These are phyloP conservation scores for Pseudopyricularia cyperi DNA, from an alignment of 2,329 filamentous ascomycete species.

Conservation along the genomic window DNA sequence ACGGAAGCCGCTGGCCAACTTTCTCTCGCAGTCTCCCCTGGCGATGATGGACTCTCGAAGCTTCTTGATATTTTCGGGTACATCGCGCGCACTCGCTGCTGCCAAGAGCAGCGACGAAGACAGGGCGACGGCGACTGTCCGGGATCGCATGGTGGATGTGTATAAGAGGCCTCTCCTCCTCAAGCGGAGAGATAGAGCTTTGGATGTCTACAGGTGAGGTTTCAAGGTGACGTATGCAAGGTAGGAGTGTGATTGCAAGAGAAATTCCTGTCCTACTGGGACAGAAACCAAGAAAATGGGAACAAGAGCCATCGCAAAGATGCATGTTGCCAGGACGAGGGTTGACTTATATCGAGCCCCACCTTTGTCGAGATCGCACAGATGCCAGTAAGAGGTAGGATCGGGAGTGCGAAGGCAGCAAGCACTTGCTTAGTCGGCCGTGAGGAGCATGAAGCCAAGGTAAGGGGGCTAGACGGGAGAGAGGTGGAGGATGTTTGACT, in stretches of 20 bases:
- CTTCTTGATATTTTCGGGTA: conserved; percentile 13
- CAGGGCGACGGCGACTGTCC: background rate
- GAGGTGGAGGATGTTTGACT: background rate
- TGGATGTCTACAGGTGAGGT: background rate
- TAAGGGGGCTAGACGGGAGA: background rate
- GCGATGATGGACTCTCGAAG: conserved; percentile 18
- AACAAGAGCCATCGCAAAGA: background rate
- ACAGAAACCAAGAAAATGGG: background rate
- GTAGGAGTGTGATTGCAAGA: background rate
- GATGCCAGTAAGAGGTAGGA: background rate
- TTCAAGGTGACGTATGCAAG: background rate
- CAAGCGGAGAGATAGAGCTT: background rate
- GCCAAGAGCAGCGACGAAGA: background rate
- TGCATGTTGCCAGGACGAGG: background rate
- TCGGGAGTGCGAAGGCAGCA: background rate
- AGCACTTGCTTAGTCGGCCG: background rate
- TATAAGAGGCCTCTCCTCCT: background rate
- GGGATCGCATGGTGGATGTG: background rate
- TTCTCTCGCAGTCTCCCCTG: conserved; percentile 15
- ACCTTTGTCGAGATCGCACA: background rate
- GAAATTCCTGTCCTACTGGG: background rate
- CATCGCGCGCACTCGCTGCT: conserved; percentile 6
- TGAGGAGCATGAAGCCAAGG: background rate
- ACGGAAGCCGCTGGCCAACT: conserved; percentile 18
- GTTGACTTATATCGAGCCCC: background rate